These are phyloP conservation scores for Coniosporium tulheliwenetii DNA, from an alignment of 2,329 filamentous ascomycete genomes.

Conservation along the genomic window DNA sequence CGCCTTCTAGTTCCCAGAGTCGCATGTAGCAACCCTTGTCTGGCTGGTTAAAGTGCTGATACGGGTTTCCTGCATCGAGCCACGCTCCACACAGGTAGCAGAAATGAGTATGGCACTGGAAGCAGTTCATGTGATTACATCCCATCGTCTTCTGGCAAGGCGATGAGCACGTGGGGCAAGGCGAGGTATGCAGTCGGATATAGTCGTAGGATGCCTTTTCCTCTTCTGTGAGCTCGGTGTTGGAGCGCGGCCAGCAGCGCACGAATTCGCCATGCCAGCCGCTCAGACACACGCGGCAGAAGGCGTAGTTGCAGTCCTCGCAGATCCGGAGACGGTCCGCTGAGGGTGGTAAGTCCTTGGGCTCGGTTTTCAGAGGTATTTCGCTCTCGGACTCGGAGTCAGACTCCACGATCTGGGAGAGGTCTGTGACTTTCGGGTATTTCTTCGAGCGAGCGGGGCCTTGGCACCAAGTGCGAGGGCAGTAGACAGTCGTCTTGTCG, in stretches of 20 bases:
- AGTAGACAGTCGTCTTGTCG: slow-evolving; percentile 85
- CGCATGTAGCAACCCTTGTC: slow-evolving; percentile 61
- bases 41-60: slow-evolving; percentile 70
- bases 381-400: slow-evolving; percentile 20
- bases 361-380: slow-evolving; percentile 1
- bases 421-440: slow-evolving; percentile 29
- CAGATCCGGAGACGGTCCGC: slow-evolving; percentile 64
- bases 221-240: slow-evolving; percentile 61
- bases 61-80: slow-evolving; percentile 68
- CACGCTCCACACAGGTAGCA: slow-evolving; percentile 90
- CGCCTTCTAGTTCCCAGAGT: slow-evolving; percentile 78
- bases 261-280: slow-evolving; percentile 89
- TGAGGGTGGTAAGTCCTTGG: slow-evolving; percentile 9
- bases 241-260: slow-evolving; percentile 51
- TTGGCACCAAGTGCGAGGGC: slow-evolving; percentile 83
- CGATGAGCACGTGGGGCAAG: slow-evolving; percentile 75
- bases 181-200: slow-evolving; percentile 63
- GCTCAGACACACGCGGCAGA: slow-evolving; percentile 59
- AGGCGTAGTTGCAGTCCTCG: slow-evolving; percentile 78
- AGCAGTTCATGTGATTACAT: slow-evolving; percentile 95
- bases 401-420: slow-evolving; percentile 21
- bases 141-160: slow-evolving; percentile 83
- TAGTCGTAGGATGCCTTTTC: slow-evolving; percentile 81
- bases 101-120: slow-evolving; percentile 79
- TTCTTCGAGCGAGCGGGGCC: slow-evolving; percentile 54